These are phyloP conservation scores for Epichloe brachyelytri DNA, from an alignment of 2,329 filamentous ascomycete species.

Conservation along the genomic window DNA sequence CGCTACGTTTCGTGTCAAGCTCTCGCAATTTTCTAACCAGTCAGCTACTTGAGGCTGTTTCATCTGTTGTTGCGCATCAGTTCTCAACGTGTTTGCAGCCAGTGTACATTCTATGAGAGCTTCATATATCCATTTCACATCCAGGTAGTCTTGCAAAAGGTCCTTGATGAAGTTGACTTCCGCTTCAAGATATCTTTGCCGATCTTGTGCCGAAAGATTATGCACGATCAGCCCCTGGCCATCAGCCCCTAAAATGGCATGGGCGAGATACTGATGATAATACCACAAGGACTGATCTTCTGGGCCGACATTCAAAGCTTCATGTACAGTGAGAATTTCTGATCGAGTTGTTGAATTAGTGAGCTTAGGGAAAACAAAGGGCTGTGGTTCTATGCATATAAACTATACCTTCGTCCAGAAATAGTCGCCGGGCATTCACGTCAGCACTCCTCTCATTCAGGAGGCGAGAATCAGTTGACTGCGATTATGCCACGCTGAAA, in stretches of 20 bases:
- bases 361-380: not conserved
- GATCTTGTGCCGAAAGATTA: slow-evolving; percentile 43
- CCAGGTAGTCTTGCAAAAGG: slow-evolving; percentile 43
- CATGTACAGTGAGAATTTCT: slow-evolving; percentile 65
- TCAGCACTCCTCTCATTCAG: slow-evolving; percentile 58
- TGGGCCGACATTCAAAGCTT: slow-evolving; percentile 75
- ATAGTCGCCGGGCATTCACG: slow-evolving; percentile 46
- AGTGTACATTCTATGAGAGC: slow-evolving; percentile 65
- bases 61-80: slow-evolving; percentile 24
- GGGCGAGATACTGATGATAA: slow-evolving; percentile 82
- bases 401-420: slow-evolving; percentile 51
- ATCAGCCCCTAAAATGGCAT: slow-evolving; percentile 43
- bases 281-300: slow-evolving; percentile 97
- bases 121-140: slow-evolving; percentile 78
- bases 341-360: not conserved
- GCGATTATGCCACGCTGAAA: slow-evolving; percentile 91
- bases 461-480: slow-evolving; percentile 68
- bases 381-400: slow-evolving; percentile 18
- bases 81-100: slow-evolving; percentile 23
- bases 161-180: slow-evolving; percentile 67
- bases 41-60: slow-evolving; percentile 25
- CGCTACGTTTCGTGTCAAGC: slow-evolving; percentile 61
- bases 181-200: slow-evolving; percentile 48
- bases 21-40: slow-evolving; percentile 53
- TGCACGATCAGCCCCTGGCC: slow-evolving; percentile 1